Percentiles rank a stretch among this genome's conserved stretches.
These are phyloP conservation scores for Staphylotrichum tortipilum DNA, from an alignment of 495 filamentous ascomycete genomes.

Conservation along the genomic window DNA sequence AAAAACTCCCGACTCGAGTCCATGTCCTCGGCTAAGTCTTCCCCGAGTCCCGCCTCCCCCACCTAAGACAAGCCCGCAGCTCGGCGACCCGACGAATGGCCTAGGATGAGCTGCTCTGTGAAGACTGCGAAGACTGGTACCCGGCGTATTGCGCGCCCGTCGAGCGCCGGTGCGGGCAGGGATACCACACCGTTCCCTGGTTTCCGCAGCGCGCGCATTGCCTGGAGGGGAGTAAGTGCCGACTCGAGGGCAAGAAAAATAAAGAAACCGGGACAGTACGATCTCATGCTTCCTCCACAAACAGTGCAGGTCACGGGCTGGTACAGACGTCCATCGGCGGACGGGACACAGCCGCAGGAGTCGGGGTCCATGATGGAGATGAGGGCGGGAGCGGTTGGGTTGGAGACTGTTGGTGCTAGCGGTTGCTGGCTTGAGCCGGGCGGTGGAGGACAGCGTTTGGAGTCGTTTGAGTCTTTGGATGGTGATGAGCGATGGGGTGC, in stretches of 20 bases:
- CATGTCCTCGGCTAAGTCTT: no score
- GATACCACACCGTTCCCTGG: not conserved
- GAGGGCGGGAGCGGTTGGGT: not conserved
- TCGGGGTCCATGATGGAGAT: constrained; percentile 1
- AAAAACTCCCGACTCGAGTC: no score
- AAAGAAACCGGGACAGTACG: not conserved
- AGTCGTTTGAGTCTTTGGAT: no score
- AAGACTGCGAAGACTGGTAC: no score
- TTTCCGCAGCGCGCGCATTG: not conserved
- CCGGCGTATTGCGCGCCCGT: not conserved
- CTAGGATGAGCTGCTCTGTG: no score
- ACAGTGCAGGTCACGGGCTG: not conserved
- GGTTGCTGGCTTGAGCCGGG: not conserved
- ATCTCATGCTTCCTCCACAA: constrained; percentile 9
- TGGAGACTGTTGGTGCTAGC: not conserved
- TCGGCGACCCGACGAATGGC: not conserved
- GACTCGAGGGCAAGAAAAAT: not conserved
- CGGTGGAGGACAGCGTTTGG: not conserved
- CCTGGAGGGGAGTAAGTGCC: not conserved
- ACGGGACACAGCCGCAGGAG: constrained; percentile 6
- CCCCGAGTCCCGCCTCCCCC: no score
- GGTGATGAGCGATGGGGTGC: not conserved
- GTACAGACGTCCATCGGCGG: constrained; percentile 1
- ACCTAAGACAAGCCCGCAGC: not conserved
- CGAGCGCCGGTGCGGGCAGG: constrained; percentile 4